Percentiles rank a stretch among this genome's conserved stretches.
Conservation (phyloP, 768 basidiomycete genomes). For the Basidioascus undulatus region DNA sequence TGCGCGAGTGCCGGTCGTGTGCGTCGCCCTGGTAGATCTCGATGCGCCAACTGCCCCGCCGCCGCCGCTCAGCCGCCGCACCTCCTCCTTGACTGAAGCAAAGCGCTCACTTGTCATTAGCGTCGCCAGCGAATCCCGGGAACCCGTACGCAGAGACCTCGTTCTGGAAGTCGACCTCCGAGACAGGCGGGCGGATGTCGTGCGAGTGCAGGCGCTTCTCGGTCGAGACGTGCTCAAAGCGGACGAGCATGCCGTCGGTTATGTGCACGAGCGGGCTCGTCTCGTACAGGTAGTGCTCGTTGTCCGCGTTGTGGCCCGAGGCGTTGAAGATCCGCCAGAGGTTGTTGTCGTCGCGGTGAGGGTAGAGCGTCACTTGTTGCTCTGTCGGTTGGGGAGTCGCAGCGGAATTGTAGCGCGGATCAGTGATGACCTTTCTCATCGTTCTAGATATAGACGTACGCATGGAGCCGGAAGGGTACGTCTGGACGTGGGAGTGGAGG, state of each 20-base stretch:
- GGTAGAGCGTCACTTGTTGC: conserved; percentile 97
- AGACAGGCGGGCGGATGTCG: conserved; percentile 78
- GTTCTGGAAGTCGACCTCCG: conserved; percentile 97
- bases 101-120: conserved; percentile 61
- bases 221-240: conserved; percentile 53
- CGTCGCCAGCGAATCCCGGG: conserved; percentile 59
- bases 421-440: too few species aligned
- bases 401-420: too few species aligned
- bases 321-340: conserved; percentile 67
- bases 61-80: too few species aligned
- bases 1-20: conserved; percentile 36
- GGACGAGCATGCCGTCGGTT: conserved; percentile 41
- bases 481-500: conserved; percentile 76
- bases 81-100: too few species aligned
- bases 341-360: conserved; percentile 94
- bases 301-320: conserved; percentile 25
- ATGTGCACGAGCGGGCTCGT: conserved; percentile 36
- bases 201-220: conserved; percentile 82
- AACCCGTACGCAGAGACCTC: conserved; percentile 90
- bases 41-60: too few species aligned
- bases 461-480: conserved; percentile 69
- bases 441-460: conserved; percentile 50
- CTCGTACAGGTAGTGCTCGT: conserved; percentile 6
- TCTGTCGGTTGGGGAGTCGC: too few species aligned
- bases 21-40: conserved; percentile 49